Base-by-base conservation (phyloP, 495 filamentous ascomycete species). In the Penicillium roqueforti region DNA sequence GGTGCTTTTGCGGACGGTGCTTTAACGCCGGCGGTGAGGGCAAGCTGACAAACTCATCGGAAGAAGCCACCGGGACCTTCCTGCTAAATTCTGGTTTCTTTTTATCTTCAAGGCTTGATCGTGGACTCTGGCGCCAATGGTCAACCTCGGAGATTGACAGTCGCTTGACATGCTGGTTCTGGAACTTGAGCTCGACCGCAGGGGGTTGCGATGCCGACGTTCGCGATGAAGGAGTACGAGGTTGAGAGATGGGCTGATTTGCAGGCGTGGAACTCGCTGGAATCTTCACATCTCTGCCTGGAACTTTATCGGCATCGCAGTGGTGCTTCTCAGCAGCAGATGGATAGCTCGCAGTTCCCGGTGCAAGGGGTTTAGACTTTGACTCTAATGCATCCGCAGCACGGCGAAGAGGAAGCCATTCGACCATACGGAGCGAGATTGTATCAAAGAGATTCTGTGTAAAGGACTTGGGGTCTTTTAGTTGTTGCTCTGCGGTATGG, bases 371-470 rank as follows among this genome's bases (percentile, higher is more conserved):
- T 7, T 50, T 47, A 4, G 38, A 20, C 4, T 62, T 61, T 1
- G 60, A 7, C 26, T 60, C 62, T 46, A 63, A 57, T 4, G 59
- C 43, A 16, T 57, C 69, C 3, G 59, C 58, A 19, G 69, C 51
- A 44, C 74, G 65, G 58, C 71, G 62, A 9, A 86, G 79, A 13
- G 85, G 83, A 34, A 88, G 72, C 87, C 87, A 91, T 66, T 91
- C 88, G 25, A 92, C 71, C 83, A 92, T 88, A 51, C 85, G 85
- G 56, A 91, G 77, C 4, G 89, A 80, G 38, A 84, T 75, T 3
- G 89, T 90, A 56, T 86, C 86, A 60, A 92, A 92, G 3, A 93
- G 73, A 53, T 87, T 87, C 41, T 91, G 90, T 8, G 87, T 86
- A 58, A 95, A 92, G 1, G 89, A 92, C 55, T 88, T 87, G 18